These are phyloP conservation scores for Podospora pseudoanserina DNA, from an alignment of 495 filamentous ascomycete genomes.

Conservation along the genomic window DNA sequence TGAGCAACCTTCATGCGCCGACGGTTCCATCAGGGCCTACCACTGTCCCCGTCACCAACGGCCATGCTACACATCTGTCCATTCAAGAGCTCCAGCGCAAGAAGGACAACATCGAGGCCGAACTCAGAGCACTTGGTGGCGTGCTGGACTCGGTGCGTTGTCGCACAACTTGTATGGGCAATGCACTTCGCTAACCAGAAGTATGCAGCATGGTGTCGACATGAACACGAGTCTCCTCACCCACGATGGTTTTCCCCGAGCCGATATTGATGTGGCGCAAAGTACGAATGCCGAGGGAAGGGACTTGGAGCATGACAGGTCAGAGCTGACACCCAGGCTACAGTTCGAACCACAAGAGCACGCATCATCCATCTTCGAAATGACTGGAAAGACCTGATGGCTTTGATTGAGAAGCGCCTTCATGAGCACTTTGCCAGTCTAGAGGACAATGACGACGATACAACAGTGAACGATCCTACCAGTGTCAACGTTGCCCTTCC, in stretches of 20 bases:
- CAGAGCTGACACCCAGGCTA: constrained; percentile 20
- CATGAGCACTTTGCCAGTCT: constrained; percentile 70
- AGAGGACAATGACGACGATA: constrained; percentile 31
- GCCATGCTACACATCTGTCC: constrained; percentile 55
- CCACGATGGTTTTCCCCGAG: constrained; percentile 86
- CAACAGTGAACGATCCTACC: neutral
- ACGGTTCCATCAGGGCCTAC: constrained; percentile 72
- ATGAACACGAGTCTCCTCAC: constrained; percentile 91
- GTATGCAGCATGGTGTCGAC: constrained; percentile 74
- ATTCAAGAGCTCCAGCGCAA: constrained; percentile 56
- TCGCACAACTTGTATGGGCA: neutral
- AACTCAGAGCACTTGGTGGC: constrained; percentile 75
- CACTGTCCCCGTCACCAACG: constrained; percentile 47
- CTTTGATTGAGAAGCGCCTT: constrained; percentile 70
- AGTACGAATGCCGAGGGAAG: constrained; percentile 51
- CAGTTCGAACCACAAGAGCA: constrained; percentile 85
- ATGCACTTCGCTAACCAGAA: constrained; percentile 19
- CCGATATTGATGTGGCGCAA: constrained; percentile 92
- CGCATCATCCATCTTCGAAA: constrained; percentile 87
- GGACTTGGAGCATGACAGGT: neutral
- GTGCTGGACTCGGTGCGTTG: constrained; percentile 80
- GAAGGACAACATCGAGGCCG: constrained; percentile 79
- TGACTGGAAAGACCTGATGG: constrained; percentile 90
- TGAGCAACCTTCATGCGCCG: constrained; percentile 72
- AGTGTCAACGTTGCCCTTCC: constrained; percentile 15